Evolutionary conservation across 2,329 filamentous ascomycete genomes (phyloP).

Genomic region (Fusarium newnesense): DNA sequence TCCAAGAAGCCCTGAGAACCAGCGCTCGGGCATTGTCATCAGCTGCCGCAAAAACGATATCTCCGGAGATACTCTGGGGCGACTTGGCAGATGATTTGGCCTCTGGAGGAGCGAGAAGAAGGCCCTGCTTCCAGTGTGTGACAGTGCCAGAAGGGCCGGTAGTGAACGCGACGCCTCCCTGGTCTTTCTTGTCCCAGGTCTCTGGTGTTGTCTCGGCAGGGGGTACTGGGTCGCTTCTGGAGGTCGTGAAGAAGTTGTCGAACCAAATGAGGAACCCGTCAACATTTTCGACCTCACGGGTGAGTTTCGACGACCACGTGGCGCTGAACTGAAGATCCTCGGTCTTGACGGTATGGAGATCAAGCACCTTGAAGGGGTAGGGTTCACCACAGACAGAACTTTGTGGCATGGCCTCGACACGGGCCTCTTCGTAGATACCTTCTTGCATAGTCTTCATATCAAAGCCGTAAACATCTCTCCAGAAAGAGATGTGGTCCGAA

Average conservation of each 20-base stretch:
- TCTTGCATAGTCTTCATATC: conserved; percentile 92
- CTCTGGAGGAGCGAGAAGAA: conserved; percentile 75
- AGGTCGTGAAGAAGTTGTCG: conserved; percentile 87
- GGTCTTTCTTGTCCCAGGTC: conserved; percentile 66
- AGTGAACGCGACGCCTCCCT: conserved; percentile 82
- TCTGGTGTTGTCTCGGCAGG: conserved; percentile 66
- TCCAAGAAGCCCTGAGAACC: conserved; percentile 73
- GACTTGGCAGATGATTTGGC: conserved; percentile 57
- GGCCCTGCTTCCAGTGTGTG: conserved; percentile 92
- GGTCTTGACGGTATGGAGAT: conserved; percentile 77
- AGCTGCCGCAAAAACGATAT: conserved; percentile 76
- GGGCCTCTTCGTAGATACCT: conserved; percentile 82
- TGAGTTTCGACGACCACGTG: conserved; percentile 71
- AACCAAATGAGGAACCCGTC: conserved; percentile 95
- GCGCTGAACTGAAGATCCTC: conserved; percentile 81
- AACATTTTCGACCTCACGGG: conserved; percentile 71
- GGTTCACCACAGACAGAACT: conserved; percentile 68
- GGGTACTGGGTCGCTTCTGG: conserved; percentile 61
- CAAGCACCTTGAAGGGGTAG: conserved; percentile 77
- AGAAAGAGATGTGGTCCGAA: conserved; percentile 82
- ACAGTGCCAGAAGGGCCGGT: conserved; percentile 80
- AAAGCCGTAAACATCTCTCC: conserved; percentile 94
- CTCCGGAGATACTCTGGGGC: conserved; percentile 70
- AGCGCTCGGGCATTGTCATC: conserved; percentile 76
- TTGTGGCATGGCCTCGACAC: conserved; percentile 76